Base-by-base conservation (phyloP, 2,329 filamentous ascomycete genomes). In the Podosphaera xanthii region DNA sequence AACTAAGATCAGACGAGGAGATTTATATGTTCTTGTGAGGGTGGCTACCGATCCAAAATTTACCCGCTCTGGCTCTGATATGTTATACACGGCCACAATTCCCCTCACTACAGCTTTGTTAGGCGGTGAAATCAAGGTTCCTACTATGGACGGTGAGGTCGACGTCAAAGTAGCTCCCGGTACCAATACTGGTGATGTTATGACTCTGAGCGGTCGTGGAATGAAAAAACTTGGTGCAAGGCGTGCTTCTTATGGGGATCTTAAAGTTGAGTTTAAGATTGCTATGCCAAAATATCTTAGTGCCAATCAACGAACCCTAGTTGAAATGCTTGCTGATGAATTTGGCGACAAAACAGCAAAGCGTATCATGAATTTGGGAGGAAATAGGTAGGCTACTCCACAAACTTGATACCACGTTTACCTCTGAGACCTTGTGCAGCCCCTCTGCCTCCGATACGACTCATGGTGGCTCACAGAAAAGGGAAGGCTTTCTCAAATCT, bases 271-370 rank as follows among this genome's bases (percentile, higher is more conserved):
- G 70, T 98, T 95, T 78, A 88, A 88, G 70, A 87, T 98, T 53
- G 75, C 80, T 59, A 95, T 97, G 87, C 92, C 92, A 53, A 97
- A 95, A 73, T 96, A 91, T 67, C 76, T 98, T 63, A 88, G 80
- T 59, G 80, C 85, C 53, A 97, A 95, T 73, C 90, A 98, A 74
- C 80, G 92, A 59, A 94, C 87, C 0, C 86, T 98, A 61, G 74
- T 94, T 52, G 92, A 98, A 74, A 91, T 97, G 81, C 80, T 98
- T 63, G 92, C 92, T 5, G 90, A 98, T 67, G 92, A 98, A 74
- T 85, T 98, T 82, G 84, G 80, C 46, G 92, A 98, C 72, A 89
- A 90, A 75, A 87, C 81, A 35, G 92, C 92, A 40, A 92, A 87
- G 74, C 79, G 92, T 53, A 81, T 94, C 60, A 97, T 98, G 89